A percentile compares a stretch with the other conserved stretches of the same genome.
Evolutionary conservation across 2,329 filamentous ascomycete species (phyloP).

Genomic region (Xylaria sp.): DNA sequence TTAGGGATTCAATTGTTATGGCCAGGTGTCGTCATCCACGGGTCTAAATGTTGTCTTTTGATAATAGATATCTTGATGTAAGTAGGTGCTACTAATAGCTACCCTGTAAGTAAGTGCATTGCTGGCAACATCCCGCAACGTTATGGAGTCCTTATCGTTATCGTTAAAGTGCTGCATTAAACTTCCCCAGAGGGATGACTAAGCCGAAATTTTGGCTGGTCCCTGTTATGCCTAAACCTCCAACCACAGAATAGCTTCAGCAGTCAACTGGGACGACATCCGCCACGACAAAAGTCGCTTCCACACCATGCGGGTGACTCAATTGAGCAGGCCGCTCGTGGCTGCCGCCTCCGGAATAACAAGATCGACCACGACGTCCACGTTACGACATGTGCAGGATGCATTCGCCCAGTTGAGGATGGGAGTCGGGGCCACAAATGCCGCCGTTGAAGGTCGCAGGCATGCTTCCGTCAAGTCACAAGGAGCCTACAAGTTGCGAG

Average conservation of each 20-base stretch:
- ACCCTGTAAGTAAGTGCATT: slow-evolving; percentile 33
- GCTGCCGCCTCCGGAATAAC: slow-evolving; percentile 48
- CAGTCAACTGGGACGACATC: neutral
- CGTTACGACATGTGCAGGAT: slow-evolving; percentile 50
- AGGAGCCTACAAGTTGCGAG: slow-evolving; percentile 73
- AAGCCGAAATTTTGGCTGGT: slow-evolving; percentile 51
- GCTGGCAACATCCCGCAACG: slow-evolving; percentile 39
- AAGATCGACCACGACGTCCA: slow-evolving; percentile 38
- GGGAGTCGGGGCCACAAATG: slow-evolving; percentile 47
- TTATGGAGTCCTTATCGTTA: slow-evolving; percentile 30
- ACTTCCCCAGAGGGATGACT: slow-evolving; percentile 45
- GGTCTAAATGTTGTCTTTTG: neutral
- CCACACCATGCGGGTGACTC: slow-evolving; percentile 54
- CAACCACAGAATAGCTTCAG: slow-evolving; percentile 17
- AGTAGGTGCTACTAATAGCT: neutral
- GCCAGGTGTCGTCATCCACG: slow-evolving; percentile 12
- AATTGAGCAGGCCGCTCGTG: slow-evolving; percentile 56
- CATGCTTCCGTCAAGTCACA: slow-evolving; percentile 71
- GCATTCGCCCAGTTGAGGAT: slow-evolving; percentile 47
- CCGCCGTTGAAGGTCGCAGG: slow-evolving; percentile 60
- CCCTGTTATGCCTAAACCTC: slow-evolving; percentile 28
- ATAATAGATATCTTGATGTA: slow-evolving; percentile 2
- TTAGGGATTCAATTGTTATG: neutral
- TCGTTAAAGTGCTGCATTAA: neutral
- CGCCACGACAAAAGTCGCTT: slow-evolving; percentile 30